These are phyloP conservation scores for Cytospora chrysosperma DNA, from an alignment of 2,329 filamentous ascomycete species.

Conservation along the genomic window DNA sequence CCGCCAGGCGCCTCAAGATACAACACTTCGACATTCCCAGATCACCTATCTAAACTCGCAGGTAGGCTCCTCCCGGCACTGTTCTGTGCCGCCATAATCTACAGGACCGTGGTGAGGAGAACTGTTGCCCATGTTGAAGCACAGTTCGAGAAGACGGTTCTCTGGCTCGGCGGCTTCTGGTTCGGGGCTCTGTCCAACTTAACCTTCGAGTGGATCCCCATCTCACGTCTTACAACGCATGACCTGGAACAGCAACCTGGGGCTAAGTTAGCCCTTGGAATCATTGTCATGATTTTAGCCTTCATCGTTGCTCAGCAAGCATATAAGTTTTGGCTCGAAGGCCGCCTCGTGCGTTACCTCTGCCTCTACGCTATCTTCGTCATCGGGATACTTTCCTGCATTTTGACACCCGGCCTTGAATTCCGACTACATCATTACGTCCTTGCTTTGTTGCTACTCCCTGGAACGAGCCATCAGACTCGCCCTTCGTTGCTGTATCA, in stretches of 20 bases:
- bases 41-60: conserved; percentile 72
- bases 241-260: conserved; percentile 88
- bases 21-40: conserved; percentile 59
- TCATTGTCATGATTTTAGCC: conserved; percentile 71
- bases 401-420: conserved; percentile 72
- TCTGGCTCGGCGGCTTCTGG: conserved; percentile 90
- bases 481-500: conserved; percentile 83
- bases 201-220: conserved; percentile 80
- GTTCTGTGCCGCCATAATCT: conserved; percentile 85
- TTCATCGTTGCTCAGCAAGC: conserved; percentile 71
- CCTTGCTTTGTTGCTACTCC: conserved; percentile 80
- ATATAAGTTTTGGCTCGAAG: conserved; percentile 83
- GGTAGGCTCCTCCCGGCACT: conserved; percentile 82
- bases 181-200: conserved; percentile 93
- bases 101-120: conserved; percentile 74
- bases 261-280: conserved; percentile 75
- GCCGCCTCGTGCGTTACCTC: conserved; percentile 73
- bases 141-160: conserved; percentile 82
- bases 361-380: conserved; percentile 72
- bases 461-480: conserved; percentile 85
- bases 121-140: conserved; percentile 71
- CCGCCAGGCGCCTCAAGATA: conserved; percentile 55
- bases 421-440: conserved; percentile 95
- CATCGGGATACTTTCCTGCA: conserved; percentile 62
- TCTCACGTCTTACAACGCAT: conserved; percentile 84